Base-by-base conservation (phyloP, 2,329 filamentous ascomycete species). In the Coniochaeta sp. region DNA sequence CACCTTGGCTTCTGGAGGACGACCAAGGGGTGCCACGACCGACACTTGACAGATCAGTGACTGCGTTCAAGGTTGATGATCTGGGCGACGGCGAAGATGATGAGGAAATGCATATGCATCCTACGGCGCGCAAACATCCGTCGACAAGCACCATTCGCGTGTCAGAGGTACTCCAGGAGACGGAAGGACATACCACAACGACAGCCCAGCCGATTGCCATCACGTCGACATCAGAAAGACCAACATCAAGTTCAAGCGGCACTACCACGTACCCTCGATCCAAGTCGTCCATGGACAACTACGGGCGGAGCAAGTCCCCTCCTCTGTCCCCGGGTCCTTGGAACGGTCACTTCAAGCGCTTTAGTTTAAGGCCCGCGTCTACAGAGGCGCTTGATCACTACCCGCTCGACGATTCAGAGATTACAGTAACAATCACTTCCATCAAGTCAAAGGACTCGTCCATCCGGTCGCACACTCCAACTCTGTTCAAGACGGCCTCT, bases 211-310 rank as follows among this genome's bases (percentile, higher is more conserved):
- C 54, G 6, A 24, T 36, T 14, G 8, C 31, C 3, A 56, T 38
- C n/a, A 8, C 54, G 4, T 4, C 17, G 31, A 3, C 54, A 3
- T 19, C 54, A 11, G 54, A 34, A 22, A 22, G 31, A 14, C 34
- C 54, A n/a, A 7, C 28, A 17, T 58, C 58, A 16, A n/a, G 34
- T 31, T 59, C 44, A 2, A 50, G 54, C 54, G 12, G 52, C 57
- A 14, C 16, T 9, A n/a, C 33, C 33, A 44, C 62, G 12, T 60
- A 65, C 1, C 65, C 66, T 1, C 60, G 72, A 22, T 70, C 70
- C 52, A 68, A 65, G 44, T 71, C 73, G n/a, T 72, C 74, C 6
- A 59, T 76, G 40, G 74, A 71, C 38, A 61, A 62, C 5, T 70
- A 72, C 28, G 63, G 58, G 6, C 66, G 65, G n/a, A 67, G 62